Evolutionary conservation across 371 early-diverging fungal genomes (phyloP).

Genomic region (Lichtheimia ramosa): DNA sequence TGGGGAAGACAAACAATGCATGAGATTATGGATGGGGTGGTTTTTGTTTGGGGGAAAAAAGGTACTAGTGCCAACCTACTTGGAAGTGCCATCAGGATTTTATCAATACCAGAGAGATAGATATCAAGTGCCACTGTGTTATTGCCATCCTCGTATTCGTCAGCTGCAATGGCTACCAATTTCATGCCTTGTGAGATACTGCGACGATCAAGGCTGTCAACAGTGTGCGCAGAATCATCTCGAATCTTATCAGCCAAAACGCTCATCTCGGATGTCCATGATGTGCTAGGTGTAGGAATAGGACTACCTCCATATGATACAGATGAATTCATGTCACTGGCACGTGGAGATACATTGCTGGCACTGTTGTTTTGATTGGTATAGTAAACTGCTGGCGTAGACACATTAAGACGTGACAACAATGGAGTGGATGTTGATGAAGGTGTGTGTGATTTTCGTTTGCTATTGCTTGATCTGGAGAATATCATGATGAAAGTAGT

Average conservation of each 20-base stretch:
- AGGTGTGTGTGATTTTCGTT: slow-evolving; percentile 17
- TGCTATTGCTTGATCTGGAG: slow-evolving; percentile 2
- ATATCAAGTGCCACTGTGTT: slow-evolving; percentile 51
- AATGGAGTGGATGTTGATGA: slow-evolving; percentile 9
- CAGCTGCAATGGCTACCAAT: slow-evolving; percentile 52
- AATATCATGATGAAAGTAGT: slow-evolving; percentile 1
- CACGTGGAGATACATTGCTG: slow-evolving; percentile 14
- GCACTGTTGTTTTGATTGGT: slow-evolving; percentile 4
- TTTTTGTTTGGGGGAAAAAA: too few relatives aligned
- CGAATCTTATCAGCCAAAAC: slow-evolving; percentile 36
- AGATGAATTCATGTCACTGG: slow-evolving; percentile 2
- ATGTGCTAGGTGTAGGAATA: slow-evolving; percentile 29
- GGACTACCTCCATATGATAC: slow-evolving; percentile 3
- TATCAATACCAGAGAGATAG: slow-evolving; percentile 53
- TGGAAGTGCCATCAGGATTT: slow-evolving; percentile 54
- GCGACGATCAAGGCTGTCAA: slow-evolving; percentile 13
- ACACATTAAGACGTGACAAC: slow-evolving; percentile 21
- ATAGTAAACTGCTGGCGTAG: slow-evolving; percentile 17
- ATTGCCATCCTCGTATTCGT: slow-evolving; percentile 56
- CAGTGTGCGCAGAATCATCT: slow-evolving; percentile 21
- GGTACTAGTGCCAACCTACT: slow-evolving; percentile 25
- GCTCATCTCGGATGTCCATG: slow-evolving; percentile 44
- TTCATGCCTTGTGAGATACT: slow-evolving; percentile 46
- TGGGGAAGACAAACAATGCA: not conserved
- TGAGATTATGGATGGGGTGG: too few relatives aligned